A percentile compares a stretch with the other conserved stretches of the same genome.
Evolutionary conservation across 768 basidiomycete species (phyloP).

Genomic region (Clitopilus passeckerianus): DNA sequence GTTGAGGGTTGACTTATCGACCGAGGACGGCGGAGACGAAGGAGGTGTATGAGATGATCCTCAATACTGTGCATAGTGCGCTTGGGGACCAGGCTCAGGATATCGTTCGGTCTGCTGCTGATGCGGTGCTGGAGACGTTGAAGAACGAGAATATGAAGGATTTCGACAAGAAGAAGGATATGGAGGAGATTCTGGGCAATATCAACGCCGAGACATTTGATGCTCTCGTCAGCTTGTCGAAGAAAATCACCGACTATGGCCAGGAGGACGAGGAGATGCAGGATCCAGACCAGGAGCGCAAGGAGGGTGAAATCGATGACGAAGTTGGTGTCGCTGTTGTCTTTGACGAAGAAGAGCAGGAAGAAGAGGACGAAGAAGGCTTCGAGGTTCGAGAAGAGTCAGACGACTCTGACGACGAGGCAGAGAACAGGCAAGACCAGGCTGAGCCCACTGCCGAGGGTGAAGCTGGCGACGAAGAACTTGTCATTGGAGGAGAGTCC

Average conservation of each 20-base stretch:
- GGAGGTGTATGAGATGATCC: conserved; percentile 89
- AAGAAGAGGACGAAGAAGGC: conserved; percentile 87
- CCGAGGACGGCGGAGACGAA: conserved; percentile 93
- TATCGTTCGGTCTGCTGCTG: conserved; percentile 93
- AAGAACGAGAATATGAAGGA: conserved; percentile 90
- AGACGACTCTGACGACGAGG: conserved; percentile 75
- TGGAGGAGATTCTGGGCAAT: conserved; percentile 69
- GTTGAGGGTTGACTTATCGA: conserved; percentile 87
- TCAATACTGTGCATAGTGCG: conserved; percentile 73
- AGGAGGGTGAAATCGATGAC: conserved; percentile 90
- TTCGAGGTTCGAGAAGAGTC: conserved; percentile 83
- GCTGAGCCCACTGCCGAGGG: conserved; percentile 42
- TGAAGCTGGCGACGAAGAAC: conserved; percentile 52
- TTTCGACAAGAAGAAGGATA: conserved; percentile 95
- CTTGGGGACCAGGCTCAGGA: conserved; percentile 97
- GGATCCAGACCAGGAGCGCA: conserved; percentile 76
- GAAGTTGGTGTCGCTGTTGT: conserved; percentile 97
- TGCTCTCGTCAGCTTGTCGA: conserved; percentile 77
- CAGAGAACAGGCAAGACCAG: conserved; percentile 71
- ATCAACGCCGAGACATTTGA: conserved; percentile 73
- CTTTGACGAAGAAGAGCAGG: conserved; percentile 96
- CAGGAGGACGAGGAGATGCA: conserved; percentile 77
- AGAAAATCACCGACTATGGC: conserved; percentile 95
- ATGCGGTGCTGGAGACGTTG: conserved; percentile 80
- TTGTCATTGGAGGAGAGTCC: conserved; percentile 75